These are phyloP conservation scores for Suillus luteus DNA, from an alignment of 768 basidiomycete species.

Conservation along the genomic window DNA sequence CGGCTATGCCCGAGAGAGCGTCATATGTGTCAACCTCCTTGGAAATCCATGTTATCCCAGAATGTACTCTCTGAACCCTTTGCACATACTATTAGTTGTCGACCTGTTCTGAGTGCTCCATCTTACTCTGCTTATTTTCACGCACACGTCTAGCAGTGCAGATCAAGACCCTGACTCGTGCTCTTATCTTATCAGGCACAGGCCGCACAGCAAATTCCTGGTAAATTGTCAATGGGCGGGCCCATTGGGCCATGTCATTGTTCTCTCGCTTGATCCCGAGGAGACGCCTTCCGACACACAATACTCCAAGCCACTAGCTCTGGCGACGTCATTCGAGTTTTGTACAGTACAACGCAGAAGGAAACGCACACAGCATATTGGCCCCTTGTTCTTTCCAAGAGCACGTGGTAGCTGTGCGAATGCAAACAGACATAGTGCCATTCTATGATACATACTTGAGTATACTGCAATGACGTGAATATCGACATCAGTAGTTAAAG, in stretches of 20 bases:
- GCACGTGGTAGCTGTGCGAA: background rate
- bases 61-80: too few relatives aligned
- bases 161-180: background rate
- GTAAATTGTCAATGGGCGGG: background rate
- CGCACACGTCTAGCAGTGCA: background rate
- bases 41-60: background rate
- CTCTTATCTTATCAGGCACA: background rate
- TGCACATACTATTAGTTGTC: too few relatives aligned
- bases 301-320: background rate
- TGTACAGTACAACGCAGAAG: background rate
- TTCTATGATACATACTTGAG: background rate
- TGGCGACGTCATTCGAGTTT: background rate
- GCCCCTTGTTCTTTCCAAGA: background rate
- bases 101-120: too few relatives aligned
- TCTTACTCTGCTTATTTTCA: background rate
- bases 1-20: background rate
- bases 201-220: background rate
- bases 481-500: constrained; percentile 6
- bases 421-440: background rate
- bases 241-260: too few relatives aligned
- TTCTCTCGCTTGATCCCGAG: background rate
- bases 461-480: background rate
- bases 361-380: background rate
- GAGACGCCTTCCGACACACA: background rate
- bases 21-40: background rate